Evolutionary conservation across 225 moss, liverwort and hornwort genomes (phyloP).

Genomic region (Sphagnum tenellum): DNA sequence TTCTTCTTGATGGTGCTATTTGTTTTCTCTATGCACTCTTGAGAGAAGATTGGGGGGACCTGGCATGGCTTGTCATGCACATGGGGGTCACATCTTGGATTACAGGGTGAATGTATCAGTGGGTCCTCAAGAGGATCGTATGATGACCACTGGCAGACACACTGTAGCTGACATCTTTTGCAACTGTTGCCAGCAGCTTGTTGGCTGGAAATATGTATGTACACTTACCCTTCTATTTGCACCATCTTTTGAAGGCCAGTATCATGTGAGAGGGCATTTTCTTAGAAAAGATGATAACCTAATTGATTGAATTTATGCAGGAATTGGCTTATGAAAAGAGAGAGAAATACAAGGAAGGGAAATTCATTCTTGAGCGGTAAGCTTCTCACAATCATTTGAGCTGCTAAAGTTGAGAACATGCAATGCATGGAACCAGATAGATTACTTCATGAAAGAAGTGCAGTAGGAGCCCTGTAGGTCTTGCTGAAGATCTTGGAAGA

Average conservation of each 20-base stretch:
- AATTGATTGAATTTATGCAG: constrained; percentile 21
- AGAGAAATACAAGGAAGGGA: constrained; percentile 68
- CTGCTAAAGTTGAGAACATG: constrained; percentile 1
- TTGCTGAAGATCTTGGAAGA: not conserved
- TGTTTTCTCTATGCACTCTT: not conserved
- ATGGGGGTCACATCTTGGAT: constrained; percentile 11
- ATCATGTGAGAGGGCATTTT: not conserved
- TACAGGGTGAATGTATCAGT: constrained; percentile 94
- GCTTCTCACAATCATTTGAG: not conserved
- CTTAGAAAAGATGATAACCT: too few species aligned
- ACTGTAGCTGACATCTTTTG: constrained; percentile 97
- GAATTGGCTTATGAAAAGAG: constrained; percentile 54
- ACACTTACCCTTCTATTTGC: not conserved
- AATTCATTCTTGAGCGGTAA: constrained; percentile 63
- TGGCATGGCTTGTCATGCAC: not conserved
- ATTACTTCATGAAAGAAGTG: too few species aligned
- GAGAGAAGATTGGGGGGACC: not conserved
- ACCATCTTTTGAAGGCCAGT: not conserved
- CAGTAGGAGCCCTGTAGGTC: not conserved
- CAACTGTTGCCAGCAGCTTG: constrained; percentile 85
- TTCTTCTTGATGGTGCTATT: not conserved
- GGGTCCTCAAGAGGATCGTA: constrained; percentile 88
- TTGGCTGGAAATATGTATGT: constrained; percentile 95
- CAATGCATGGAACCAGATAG: too few species aligned
- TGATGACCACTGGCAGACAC: constrained; percentile 96